A percentile compares a stretch with the other conserved stretches of the same genome.
phyloP scores from a whole-genome alignment of 768 basidiomycete genomes.

The Rhodocollybia butyracea region DNA sequence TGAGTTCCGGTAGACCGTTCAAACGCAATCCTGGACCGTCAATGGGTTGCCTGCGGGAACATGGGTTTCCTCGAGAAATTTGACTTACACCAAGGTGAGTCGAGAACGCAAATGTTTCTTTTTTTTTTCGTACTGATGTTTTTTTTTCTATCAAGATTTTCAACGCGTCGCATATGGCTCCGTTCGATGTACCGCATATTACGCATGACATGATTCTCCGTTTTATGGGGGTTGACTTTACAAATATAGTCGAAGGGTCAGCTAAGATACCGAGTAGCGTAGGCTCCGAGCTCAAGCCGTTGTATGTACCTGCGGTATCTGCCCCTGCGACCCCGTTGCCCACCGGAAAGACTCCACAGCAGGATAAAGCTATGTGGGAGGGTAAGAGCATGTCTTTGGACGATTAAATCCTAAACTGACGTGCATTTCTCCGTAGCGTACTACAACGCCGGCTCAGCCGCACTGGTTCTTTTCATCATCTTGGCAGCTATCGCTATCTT shows the following conservation, averaged over 20 bases:
- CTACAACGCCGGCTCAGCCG: constrained; percentile 89
- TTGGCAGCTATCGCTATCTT: constrained; percentile 64
- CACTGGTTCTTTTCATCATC: constrained; percentile 78
- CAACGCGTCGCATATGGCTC: constrained; percentile 96
- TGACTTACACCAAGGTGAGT: constrained; percentile 88
- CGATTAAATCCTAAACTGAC: background rate
- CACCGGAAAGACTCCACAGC: constrained; percentile 63
- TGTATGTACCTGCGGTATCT: constrained; percentile 42
- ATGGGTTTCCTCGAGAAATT: constrained; percentile 85
- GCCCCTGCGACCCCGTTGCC: constrained; percentile 32
- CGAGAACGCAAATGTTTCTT: background rate
- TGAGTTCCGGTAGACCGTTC: constrained; percentile 45
- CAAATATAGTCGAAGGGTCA: constrained; percentile 73
- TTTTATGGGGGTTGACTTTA: constrained; percentile 92
- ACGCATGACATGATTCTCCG: constrained; percentile 98
- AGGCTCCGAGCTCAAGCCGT: constrained; percentile 68
- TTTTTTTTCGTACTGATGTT: background rate
- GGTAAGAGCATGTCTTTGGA: constrained; percentile 42
- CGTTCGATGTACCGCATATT: constrained; percentile 80
- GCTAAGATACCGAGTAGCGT: constrained; percentile 80
- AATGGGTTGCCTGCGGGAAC: constrained; percentile 77
- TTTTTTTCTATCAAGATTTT: constrained; percentile 54
- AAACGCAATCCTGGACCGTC: constrained; percentile 74
- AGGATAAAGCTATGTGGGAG: constrained; percentile 89
- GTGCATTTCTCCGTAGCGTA: constrained; percentile 54